Evolutionary conservation across 1,139 yeast genomes (phyloP), one percentile per base, ranked within the genome.

Genomic region (Pneumocystis canis): DNA sequence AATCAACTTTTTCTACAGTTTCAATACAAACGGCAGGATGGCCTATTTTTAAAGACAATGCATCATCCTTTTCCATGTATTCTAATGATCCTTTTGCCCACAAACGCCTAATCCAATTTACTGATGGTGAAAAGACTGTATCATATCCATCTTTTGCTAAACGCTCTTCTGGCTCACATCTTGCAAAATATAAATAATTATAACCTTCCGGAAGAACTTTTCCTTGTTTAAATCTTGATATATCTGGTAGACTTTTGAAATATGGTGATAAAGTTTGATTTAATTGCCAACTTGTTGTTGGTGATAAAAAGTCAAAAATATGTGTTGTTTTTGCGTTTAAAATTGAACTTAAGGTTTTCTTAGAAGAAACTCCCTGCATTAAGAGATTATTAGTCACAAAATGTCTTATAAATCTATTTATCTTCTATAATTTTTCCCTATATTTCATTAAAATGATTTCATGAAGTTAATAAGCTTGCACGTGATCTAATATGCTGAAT

Each of bases 61-160:
- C 6, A 25, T 16, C 25, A 47, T 47, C 30, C 5, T 47, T 39
- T 1, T 30, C 30, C 28, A 25, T 35, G 30, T 35, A 57, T 57
- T 57, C 59, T 3, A 57, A 20, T 57, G 59, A 57, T 35, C 59
- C 59, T n/a, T 39, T 39, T 20, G 41, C 41, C 59, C 37, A 57
- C 25, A 57, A 57, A 35, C 59, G 40, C 16, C 59, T 35, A 57
- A 9, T 30, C 40, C 41, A 57, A 3, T 25, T 25, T 28, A 5
- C 30, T 14, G n/a, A 35, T 9, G 59, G 59, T 7, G 37, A 11
- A 16, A 20, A 57, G 3, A 35, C 2, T n/a, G 11, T 57, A 11
- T 35, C 40, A 9, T 30, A 28, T 28, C 59, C 59, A 57, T 57
- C 59, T 57, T 57, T 57, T 14, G 59, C 40, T 20, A 57, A 25